These are phyloP conservation scores for Fistulina hepatica DNA, from an alignment of 1,284 basidiomycete species.

Conservation along the genomic window DNA sequence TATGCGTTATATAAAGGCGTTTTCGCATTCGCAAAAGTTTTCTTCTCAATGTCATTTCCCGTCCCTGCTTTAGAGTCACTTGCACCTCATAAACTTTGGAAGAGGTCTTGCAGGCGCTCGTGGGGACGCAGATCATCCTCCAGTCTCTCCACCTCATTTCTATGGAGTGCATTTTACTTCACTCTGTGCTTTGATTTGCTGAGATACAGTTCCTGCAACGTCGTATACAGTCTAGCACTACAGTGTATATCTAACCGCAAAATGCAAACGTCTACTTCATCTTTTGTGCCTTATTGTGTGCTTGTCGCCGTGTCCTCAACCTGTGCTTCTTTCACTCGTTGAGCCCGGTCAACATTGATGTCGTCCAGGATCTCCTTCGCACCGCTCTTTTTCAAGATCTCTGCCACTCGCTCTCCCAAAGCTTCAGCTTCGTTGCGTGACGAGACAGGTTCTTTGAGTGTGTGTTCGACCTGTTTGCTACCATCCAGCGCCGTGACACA, in stretches of 20 bases:
- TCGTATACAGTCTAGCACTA: too few relatives aligned
- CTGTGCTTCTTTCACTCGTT: constrained; percentile 9
- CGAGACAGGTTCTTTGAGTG: constrained; percentile 42
- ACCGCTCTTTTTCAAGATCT: constrained; percentile 52
- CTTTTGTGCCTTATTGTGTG: too few relatives aligned
- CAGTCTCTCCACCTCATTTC: too few relatives aligned
- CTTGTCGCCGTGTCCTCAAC: constrained; percentile 2
- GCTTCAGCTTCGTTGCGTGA: constrained; percentile 53
- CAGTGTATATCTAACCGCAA: too few relatives aligned
- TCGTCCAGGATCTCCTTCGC: constrained; percentile 72
- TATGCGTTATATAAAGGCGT: neutral
- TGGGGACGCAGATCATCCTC: constrained; percentile 13
- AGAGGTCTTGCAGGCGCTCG: constrained; percentile 12
- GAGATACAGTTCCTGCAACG: too few relatives aligned
- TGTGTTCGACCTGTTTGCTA: constrained; percentile 55
- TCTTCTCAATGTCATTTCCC: neutral
- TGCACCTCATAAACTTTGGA: constrained; percentile 8
- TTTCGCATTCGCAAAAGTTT: neutral
- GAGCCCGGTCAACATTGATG: constrained; percentile 56
- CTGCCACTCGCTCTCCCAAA: constrained; percentile 59
- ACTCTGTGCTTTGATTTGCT: too few relatives aligned
- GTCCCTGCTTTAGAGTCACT: constrained; percentile 17
- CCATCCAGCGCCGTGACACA: constrained; percentile 78
- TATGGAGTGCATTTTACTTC: too few relatives aligned
- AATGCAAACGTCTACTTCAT: neutral